Percentiles rank a stretch among this genome's conserved stretches.
These are phyloP conservation scores for Earliella scabrosa DNA, from an alignment of 1,284 basidiomycete species.

Conservation along the genomic window DNA sequence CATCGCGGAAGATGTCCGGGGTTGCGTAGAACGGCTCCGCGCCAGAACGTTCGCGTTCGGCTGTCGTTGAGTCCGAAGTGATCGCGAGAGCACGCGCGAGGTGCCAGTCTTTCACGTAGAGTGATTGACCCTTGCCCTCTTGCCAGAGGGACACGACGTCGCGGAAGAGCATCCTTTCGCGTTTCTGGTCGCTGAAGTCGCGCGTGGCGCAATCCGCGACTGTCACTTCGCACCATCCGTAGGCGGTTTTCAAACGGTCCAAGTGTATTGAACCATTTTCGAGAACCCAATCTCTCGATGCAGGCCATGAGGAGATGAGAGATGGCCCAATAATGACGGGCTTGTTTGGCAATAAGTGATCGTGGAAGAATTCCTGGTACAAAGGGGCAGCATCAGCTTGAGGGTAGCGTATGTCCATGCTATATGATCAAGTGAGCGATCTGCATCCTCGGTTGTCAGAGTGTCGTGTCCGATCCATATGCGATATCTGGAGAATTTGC, in stretches of 20 bases:
- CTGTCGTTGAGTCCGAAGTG: neutral
- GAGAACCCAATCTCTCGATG: conserved; percentile 2
- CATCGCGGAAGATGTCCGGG: conserved; percentile 36
- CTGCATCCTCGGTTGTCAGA: neutral
- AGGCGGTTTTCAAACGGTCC: conserved; percentile 25
- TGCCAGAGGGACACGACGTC: conserved; percentile 32
- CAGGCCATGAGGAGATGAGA: conserved; percentile 30
- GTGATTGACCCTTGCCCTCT: conserved; percentile 20
- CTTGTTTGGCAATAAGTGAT: conserved; percentile 30
- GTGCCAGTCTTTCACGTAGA: conserved; percentile 41
- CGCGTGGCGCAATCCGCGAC: conserved; percentile 34
- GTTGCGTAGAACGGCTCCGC: conserved; percentile 30
- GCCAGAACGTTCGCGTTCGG: neutral
- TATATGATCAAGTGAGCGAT: neutral
- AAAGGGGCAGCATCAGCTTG: conserved; percentile 11
- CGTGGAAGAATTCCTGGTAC: conserved; percentile 30
- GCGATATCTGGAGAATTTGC: neutral
- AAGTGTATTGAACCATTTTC: conserved; percentile 24
- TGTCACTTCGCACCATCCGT: conserved; percentile 28
- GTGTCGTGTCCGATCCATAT: too few relatives aligned
- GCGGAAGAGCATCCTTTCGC: conserved; percentile 24
- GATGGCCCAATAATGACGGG: conserved; percentile 32
- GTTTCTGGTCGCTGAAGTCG: conserved; percentile 35
- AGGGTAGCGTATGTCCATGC: neutral
- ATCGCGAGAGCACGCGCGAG: conserved; percentile 23